Evolutionary conservation across 179 eudicot species (phyloP).

Genomic region (Vitellaria paradoxa): DNA sequence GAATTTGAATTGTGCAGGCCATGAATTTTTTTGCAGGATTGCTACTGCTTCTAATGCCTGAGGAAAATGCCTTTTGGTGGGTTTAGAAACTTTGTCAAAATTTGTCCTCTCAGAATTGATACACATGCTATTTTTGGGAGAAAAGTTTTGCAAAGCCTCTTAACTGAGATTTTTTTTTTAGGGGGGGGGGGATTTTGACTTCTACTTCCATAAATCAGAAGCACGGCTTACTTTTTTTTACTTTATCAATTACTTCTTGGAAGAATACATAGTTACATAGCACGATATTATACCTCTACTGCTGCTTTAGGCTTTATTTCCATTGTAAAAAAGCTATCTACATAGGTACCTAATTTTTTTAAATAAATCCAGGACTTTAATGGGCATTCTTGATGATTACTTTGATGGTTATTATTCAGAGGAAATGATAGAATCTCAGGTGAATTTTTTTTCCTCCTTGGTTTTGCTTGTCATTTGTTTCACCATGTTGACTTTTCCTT

Average conservation of each 20-base stretch:
- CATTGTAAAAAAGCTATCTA: background rate
- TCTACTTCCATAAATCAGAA: background rate
- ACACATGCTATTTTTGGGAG: constrained; percentile 10
- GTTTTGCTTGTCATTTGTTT: constrained; percentile 10
- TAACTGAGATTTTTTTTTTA: background rate
- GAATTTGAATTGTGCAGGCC: constrained; percentile 52
- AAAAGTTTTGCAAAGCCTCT: background rate
- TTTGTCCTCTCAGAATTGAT: background rate
- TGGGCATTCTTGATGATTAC: constrained; percentile 95
- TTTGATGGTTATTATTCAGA: constrained; percentile 97
- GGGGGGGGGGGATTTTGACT: background rate
- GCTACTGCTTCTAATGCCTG: constrained; percentile 94
- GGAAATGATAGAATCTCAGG: constrained; percentile 98
- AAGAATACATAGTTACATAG: background rate
- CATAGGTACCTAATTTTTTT: constrained; percentile 9
- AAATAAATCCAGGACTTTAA: constrained; percentile 60
- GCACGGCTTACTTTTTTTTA: background rate
- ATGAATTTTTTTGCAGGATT: constrained; percentile 99
- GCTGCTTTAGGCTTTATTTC: constrained; percentile 12
- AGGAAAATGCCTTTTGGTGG: constrained; percentile 99
- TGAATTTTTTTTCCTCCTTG: constrained; percentile 20
- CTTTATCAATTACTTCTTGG: background rate
- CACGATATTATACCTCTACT: constrained; percentile 8
- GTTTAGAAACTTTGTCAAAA: constrained; percentile 30
- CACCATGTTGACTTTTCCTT: background rate